Base-by-base conservation (phyloP, 768 basidiomycete species). In the Lactarius akahatsu region DNA sequence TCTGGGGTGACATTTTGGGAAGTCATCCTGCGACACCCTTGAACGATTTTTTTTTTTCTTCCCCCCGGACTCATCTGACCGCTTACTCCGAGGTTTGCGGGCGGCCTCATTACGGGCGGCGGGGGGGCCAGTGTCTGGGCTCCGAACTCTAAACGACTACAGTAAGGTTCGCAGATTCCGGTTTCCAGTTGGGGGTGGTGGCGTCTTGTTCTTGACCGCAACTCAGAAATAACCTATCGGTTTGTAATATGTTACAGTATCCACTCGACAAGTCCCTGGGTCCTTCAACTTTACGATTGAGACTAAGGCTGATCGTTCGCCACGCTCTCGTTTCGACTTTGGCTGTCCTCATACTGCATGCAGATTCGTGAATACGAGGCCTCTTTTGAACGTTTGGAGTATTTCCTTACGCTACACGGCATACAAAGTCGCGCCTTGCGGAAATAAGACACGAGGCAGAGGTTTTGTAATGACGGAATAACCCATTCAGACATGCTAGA, bases 371-470 rank as follows among this genome's bases (percentile, higher is more conserved):
- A 40, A 28, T 64, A 50, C 28, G 57, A 40, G 13, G 38, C 38
- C 54, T 61, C 36, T n/a, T n/a, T n/a, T n/a, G n/a, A 45, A 36
- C 55, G 8, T 32, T 38, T 57, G 36, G 9, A 20, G 65, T 57
- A 61, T 30, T 62, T 57, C 54, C 52, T 64, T 45, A 11, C 36
- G 16, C 16, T 34, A 40, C 57, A 38, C 20, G 43, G 23, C 43
- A 23, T 56, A 41, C 58, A 23, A 59, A 30, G 52, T 59, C 40
- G 16, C 41, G 0, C 3, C n/a, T n/a, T 59, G 23, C 43, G 52
- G 57, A 63, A 45, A 59, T 59, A 47, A 47, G 50, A 59, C 61
- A 63, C 34, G 66, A 63, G 66, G 66, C 66, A 32, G 43, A 56
- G 16, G 6, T 63, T 63, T 63, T 34, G 50, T 58, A 50, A 26